Percentiles rank a stretch among this genome's conserved stretches.
Conservation (phyloP, 2,329 filamentous ascomycete species). For the Pseudogymnoascus sp. region DNA sequence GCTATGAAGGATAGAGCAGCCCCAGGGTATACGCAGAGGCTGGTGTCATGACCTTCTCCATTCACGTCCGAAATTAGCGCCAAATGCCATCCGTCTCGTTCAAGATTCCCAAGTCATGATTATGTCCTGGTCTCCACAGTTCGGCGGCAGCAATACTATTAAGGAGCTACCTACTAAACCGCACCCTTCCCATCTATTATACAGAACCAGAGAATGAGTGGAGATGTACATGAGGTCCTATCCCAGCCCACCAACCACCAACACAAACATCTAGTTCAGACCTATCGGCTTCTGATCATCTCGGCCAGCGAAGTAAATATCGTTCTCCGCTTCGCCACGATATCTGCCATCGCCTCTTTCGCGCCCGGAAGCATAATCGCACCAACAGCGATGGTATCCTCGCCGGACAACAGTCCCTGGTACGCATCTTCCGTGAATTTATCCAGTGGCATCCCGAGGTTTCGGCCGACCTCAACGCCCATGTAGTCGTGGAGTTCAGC, state of each 20-base stretch:
- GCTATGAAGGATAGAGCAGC: not conserved
- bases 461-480: conserved; percentile 35
- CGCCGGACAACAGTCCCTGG: conserved; percentile 16
- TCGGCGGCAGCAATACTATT: not conserved
- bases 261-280: not conserved
- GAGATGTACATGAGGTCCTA: not conserved
- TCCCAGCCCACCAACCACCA: not conserved
- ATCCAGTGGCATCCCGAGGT: conserved; percentile 42
- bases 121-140: not conserved
- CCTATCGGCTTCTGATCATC: not conserved
- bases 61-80: not conserved
- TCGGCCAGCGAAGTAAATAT: not conserved
- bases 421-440: conserved; percentile 35
- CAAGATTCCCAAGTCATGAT: not conserved
- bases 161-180: not conserved
- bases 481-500: conserved; percentile 40
- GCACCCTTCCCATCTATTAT: not conserved
- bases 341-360: not conserved
- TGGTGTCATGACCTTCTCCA: not conserved
- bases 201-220: not conserved
- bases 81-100: not conserved
- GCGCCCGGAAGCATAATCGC: not conserved
- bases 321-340: not conserved
- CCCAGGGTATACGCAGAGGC: not conserved
- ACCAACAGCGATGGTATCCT: conserved; percentile 20